Base-by-base conservation (phyloP, 1,284 basidiomycete genomes). In the Melanopsichium pennsylvanicum region DNA sequence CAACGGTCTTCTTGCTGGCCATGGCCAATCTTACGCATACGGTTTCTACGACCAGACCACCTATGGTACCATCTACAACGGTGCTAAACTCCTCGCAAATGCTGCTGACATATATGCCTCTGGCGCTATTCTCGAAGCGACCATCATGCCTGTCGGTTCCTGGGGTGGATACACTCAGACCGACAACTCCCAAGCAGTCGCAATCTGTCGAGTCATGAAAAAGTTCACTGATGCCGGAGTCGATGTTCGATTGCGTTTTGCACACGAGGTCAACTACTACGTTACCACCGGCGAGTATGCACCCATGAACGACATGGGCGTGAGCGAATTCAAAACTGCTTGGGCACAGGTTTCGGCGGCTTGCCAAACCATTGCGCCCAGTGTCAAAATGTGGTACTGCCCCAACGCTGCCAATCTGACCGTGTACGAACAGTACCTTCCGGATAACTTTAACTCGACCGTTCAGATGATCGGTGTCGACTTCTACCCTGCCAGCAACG, bases 201-300 rank as follows among this genome's bases (percentile, higher is more conserved):
- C 72, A 10, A 74, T 80, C 27, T 75, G 74, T 47, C 64, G 75
- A 0, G 80, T 81, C 25, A 78, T 82, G 78, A 82, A 82, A 68
- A 54, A 78, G 46, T 82, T 81, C 66, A 81, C 80, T 39, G 81
- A 82, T 50, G 55, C 72, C 10, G 81, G 81, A 18, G 69, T 82
- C 31, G 78, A 81, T 37, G 81, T 82, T 37, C 76, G 81, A 51
- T 62, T 82, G 15, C 74, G 81, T 13, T 81, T 82, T 36, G 81
- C 71, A 2, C 80, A 81, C 63, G 80, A 81, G 37, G 70, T 76
- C 52, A 76, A 74, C 45, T 60, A 49, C 59, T 61, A 62, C 47
- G 44, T 59, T 21, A 51, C 57, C 21, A 63, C 57, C 5, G 61
- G 56, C 26, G 56, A 60, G 34, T 67, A 69, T 32, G 44, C 44